These are phyloP conservation scores for Colletotrichum melonis DNA, from an alignment of 2,329 filamentous ascomycete species.

Conservation along the genomic window DNA sequence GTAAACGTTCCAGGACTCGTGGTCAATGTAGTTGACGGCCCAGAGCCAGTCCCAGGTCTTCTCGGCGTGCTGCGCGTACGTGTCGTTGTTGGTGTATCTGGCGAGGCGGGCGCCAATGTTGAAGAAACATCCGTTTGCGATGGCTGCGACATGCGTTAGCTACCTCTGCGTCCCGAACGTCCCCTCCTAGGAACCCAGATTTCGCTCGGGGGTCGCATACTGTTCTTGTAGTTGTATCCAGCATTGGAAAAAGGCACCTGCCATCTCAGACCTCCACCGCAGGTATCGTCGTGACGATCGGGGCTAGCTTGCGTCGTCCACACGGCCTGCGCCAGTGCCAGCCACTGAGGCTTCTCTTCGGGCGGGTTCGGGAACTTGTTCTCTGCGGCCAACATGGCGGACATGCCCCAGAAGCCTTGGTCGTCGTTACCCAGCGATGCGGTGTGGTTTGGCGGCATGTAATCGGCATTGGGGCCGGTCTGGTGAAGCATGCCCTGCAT, in stretches of 20 bases:
- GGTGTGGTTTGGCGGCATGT: conserved; percentile 70
- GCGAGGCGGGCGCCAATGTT: conserved; percentile 76
- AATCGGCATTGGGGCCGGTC: conserved; percentile 66
- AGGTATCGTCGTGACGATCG: conserved; percentile 73
- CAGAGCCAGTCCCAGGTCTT: conserved; percentile 72
- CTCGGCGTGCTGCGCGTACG: conserved; percentile 72
- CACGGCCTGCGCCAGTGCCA: conserved; percentile 75
- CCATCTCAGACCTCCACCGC: conserved; percentile 79
- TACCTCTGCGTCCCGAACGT: not conserved
- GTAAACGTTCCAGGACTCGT: conserved; percentile 69
- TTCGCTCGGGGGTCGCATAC: conserved; percentile 40
- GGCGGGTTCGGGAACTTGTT: conserved; percentile 70
- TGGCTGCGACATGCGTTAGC: conserved; percentile 49
- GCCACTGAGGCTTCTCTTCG: conserved; percentile 65
- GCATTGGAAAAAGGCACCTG: conserved; percentile 81
- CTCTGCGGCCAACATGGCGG: conserved; percentile 75
- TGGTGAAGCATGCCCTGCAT: conserved; percentile 69
- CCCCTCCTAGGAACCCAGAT: too few species aligned
- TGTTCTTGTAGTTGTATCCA: conserved; percentile 82
- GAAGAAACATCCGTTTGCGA: conserved; percentile 73
- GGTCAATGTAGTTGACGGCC: conserved; percentile 67
- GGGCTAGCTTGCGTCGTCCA: conserved; percentile 70
- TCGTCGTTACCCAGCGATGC: conserved; percentile 73
- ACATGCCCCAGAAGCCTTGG: conserved; percentile 77
- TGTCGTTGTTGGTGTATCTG: conserved; percentile 74